Base-by-base conservation (phyloP, 2,329 filamentous ascomycete genomes). In the Pseudogymnoascus sp. region DNA sequence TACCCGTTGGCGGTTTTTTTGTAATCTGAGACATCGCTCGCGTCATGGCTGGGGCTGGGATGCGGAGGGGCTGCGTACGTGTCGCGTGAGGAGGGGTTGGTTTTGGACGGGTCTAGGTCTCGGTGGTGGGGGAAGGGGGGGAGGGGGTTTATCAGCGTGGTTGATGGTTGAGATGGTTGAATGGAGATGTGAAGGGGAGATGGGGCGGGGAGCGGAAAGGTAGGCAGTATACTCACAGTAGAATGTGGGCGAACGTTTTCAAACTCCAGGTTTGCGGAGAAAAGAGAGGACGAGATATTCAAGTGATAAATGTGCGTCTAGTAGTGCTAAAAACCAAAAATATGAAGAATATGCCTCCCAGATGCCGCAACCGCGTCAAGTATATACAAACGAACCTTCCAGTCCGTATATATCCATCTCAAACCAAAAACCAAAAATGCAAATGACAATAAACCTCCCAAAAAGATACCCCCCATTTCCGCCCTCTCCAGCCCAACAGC, bases 401-500 rank as follows among this genome's bases (percentile, higher is more conserved):
- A 29, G 13, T 23, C 44, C 23, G 17, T 29, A 29, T 37, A 35
- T 26, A 62, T 29, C 31, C 35, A 11, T 23, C 46, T 17, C 13
- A 29, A 29, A 10, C 15, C 44, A 17, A 31, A 17, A 31, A 26
- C 26, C 21, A 29, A 50, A 50, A 56, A 56, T 33, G 50, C 50
- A 56, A 56, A 56, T 56, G n/a, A 56, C n/a, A 33, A 56, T 56
- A 33, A 33, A 4, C 50, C 50, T 19, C 50, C 46, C 46, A 29
- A 17, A 5, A 56, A 42, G 61, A 60, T 64, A 15, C 42, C 7
- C 7, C 61, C 7, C 63, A n/a, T 19, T 19, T 46, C 19, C 7
- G 29, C 5, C 3, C 9, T 35, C 59, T 74, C 73, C 26, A 62
- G 26, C 15, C 15, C 15, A 31, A 26, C 50, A 19, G n/a, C 50